Conservation (phyloP, 306 rosid genomes). For the Potentilla sterilis region DNA sequence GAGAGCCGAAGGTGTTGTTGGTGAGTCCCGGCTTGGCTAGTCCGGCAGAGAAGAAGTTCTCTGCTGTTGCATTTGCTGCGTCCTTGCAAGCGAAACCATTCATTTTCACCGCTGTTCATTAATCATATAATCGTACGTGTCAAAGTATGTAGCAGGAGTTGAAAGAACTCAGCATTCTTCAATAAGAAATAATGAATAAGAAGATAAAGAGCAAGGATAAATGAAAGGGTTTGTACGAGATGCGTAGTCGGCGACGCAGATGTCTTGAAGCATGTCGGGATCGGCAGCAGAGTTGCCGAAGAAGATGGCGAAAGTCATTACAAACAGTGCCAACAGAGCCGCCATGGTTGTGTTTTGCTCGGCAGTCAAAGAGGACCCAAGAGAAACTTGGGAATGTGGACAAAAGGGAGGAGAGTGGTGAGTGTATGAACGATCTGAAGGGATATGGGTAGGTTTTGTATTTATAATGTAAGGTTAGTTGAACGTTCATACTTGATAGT, state of each 20-base stretch:
- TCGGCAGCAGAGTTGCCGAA: constrained; percentile 50
- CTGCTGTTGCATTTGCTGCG: constrained; percentile 39
- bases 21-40: constrained; percentile 67
- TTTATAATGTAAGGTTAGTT: not conserved
- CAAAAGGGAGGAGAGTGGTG: not conserved
- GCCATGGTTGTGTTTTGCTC: constrained; percentile 34
- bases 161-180: not conserved
- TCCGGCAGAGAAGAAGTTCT: constrained; percentile 61
- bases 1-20: constrained; percentile 67
- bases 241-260: constrained; percentile 75
- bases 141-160: not conserved
- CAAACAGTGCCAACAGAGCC: constrained; percentile 20
- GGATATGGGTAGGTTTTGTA: not conserved
- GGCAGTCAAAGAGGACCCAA: not conserved
- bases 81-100: constrained; percentile 80
- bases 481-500: not conserved
- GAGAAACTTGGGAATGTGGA: not conserved
- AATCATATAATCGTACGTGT: not conserved
- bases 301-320: constrained; percentile 39
- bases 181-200: not conserved
- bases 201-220: not conserved
- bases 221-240: constrained; percentile 40
- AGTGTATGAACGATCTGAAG: not conserved
- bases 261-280: constrained; percentile 81
- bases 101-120: constrained; percentile 49